Percentiles rank a stretch among this genome's conserved stretches.
Evolutionary conservation across 2,329 filamentous ascomycete genomes (phyloP).

Genomic region (Aspergillus bombycis): DNA sequence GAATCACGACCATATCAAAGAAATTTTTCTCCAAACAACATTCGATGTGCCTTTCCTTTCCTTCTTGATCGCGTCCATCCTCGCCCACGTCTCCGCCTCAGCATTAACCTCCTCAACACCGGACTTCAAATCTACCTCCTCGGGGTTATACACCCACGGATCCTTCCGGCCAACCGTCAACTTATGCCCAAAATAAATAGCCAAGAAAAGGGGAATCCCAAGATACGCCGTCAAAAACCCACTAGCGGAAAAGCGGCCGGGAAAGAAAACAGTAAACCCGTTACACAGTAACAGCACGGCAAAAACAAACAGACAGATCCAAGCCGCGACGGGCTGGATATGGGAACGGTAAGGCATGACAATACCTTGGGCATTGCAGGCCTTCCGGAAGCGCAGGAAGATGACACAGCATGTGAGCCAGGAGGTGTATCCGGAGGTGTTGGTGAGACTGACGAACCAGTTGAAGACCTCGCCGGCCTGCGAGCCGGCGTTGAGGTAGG

Average conservation of each 20-base stretch:
- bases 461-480: constrained; percentile 1
- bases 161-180: not conserved
- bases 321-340: constrained; percentile 65
- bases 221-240: constrained; percentile 63
- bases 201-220: constrained; percentile 60
- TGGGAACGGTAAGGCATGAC: constrained; percentile 59
- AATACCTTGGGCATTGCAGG: constrained; percentile 53
- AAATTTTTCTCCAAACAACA: not conserved
- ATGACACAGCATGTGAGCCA: constrained; percentile 1
- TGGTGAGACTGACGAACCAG: constrained; percentile 6
- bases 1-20: not conserved
- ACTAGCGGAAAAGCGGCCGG: constrained; percentile 53
- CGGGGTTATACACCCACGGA: not conserved
- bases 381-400: constrained; percentile 6
- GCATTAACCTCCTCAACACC: not conserved
- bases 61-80: not conserved
- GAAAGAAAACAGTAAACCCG: constrained; percentile 58
- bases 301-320: constrained; percentile 59
- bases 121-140: not conserved
- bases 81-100: not conserved
- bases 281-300: constrained; percentile 66
- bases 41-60: not conserved
- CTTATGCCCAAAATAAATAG: constrained; percentile 50
- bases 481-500: not conserved
- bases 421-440: not conserved